A percentile compares a stretch with the other conserved stretches of the same genome.
Conservation (phyloP, 2,329 filamentous ascomycete species). For the Stagonosporopsis vannaccii region DNA sequence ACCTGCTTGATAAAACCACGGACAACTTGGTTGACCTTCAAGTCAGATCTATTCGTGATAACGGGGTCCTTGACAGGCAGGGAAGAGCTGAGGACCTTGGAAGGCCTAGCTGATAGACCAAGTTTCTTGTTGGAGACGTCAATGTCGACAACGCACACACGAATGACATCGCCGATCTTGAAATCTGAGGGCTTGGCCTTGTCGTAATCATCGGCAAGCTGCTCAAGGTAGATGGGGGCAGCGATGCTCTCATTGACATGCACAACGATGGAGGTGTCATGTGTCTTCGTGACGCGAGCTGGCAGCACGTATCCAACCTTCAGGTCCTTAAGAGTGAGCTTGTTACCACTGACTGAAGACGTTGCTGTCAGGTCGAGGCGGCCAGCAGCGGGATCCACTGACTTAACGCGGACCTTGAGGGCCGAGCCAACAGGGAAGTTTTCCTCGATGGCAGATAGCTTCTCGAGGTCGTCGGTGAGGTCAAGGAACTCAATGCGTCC, state of each 20-base stretch:
- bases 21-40: conserved; percentile 79
- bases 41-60: conserved; percentile 72
- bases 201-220: conserved; percentile 86
- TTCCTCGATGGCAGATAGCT: conserved; percentile 75
- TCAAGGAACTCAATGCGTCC: conserved; percentile 85
- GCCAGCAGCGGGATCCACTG: conserved; percentile 74
- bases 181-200: conserved; percentile 77
- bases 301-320: conserved; percentile 82
- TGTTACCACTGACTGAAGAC: conserved; percentile 62
- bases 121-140: conserved; percentile 86
- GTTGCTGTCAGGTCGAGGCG: conserved; percentile 85
- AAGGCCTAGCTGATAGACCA: conserved; percentile 81
- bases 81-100: conserved; percentile 86
- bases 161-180: conserved; percentile 84
- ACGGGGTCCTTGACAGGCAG: conserved; percentile 82
- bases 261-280: conserved; percentile 82
- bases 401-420: conserved; percentile 78
- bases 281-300: conserved; percentile 83
- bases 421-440: conserved; percentile 93
- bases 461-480: conserved; percentile 83
- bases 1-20: conserved; percentile 94
- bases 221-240: conserved; percentile 80
- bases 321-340: conserved; percentile 73
- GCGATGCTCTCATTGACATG: conserved; percentile 83
- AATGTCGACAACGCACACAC: conserved; percentile 82